A percentile compares a stretch with the other conserved stretches of the same genome.
These are phyloP conservation scores for Nyssa sinensis DNA, from an alignment of 148 eudicot species.

Conservation along the genomic window DNA sequence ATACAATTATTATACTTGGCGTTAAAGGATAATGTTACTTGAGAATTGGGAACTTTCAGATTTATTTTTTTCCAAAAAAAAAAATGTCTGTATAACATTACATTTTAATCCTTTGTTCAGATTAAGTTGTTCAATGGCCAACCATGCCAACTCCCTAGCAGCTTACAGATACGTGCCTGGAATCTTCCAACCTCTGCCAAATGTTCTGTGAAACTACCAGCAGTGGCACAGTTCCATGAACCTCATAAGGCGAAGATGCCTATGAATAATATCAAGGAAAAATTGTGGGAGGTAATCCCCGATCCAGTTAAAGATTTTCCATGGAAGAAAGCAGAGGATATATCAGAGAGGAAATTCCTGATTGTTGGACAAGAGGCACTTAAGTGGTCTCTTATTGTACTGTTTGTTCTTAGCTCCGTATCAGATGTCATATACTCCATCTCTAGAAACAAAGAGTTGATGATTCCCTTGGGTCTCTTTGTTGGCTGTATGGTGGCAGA, in stretches of 20 bases:
- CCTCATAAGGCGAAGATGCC: conserved; percentile 29
- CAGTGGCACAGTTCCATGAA: conserved; percentile 25
- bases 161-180: neutral
- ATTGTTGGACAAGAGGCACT: conserved; percentile 27
- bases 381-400: conserved; percentile 38
- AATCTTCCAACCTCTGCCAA: conserved; percentile 17
- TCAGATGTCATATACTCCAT: conserved; percentile 37
- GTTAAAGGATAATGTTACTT: no score
- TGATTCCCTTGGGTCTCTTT: conserved; percentile 51
- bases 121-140: conserved; percentile 6
- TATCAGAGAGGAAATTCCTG: conserved; percentile 21
- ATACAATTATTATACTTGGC: no score
- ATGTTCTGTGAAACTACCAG: conserved; percentile 22
- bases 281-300: conserved; percentile 33
- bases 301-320: conserved; percentile 38
- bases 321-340: conserved; percentile 42
- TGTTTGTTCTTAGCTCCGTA: conserved; percentile 27
- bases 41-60: no score
- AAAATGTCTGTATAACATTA: neutral
- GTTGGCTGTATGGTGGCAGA: conserved; percentile 37
- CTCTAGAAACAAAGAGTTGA: conserved; percentile 48
- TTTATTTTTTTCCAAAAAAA: no score
- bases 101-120: conserved; percentile 12
- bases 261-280: conserved; percentile 27
- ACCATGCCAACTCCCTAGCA: conserved; percentile 6